A percentile compares a stretch with the other conserved stretches of the same genome.
phyloP scores from a whole-genome alignment of 2,329 filamentous ascomycete species.

The Pseudocercospora ulei region DNA sequence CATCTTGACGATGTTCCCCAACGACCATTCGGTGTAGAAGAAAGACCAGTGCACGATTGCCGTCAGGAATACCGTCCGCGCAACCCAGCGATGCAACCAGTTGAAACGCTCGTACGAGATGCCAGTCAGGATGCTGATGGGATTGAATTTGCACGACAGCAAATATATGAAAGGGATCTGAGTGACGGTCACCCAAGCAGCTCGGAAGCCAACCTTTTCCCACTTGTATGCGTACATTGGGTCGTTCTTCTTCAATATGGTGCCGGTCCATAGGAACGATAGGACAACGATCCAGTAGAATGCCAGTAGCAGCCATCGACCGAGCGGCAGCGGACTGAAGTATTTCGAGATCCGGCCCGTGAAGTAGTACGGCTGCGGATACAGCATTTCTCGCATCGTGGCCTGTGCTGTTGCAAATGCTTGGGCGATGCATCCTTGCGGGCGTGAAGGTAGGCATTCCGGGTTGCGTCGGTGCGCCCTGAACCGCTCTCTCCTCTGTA shows the following conservation, averaged over 20 bases:
- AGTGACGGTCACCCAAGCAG: constrained; percentile 56
- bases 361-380: constrained; percentile 30
- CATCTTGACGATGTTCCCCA: constrained; percentile 43
- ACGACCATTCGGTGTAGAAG: constrained; percentile 46
- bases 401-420: constrained; percentile 28
- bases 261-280: constrained; percentile 28
- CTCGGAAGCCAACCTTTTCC: constrained; percentile 58
- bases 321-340: constrained; percentile 31
- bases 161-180: constrained; percentile 58
- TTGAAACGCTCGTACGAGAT: constrained; percentile 45
- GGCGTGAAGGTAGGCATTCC: constrained; percentile 23
- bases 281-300: constrained; percentile 31
- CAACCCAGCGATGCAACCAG: constrained; percentile 47
- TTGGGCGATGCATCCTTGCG: constrained; percentile 21
- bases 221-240: constrained; percentile 30
- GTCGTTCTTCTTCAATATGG: constrained; percentile 25
- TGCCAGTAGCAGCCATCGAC: constrained; percentile 26
- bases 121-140: constrained; percentile 41
- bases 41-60: constrained; percentile 48
- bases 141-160: constrained; percentile 38
- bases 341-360: constrained; percentile 28
- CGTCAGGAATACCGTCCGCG: constrained; percentile 45
- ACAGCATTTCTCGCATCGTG: constrained; percentile 25
- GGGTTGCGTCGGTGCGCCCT: constrained; percentile 12
- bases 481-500: constrained; percentile 19